These are phyloP conservation scores for Serendipita indica DNA, from an alignment of 768 basidiomycete species.

Conservation along the genomic window DNA sequence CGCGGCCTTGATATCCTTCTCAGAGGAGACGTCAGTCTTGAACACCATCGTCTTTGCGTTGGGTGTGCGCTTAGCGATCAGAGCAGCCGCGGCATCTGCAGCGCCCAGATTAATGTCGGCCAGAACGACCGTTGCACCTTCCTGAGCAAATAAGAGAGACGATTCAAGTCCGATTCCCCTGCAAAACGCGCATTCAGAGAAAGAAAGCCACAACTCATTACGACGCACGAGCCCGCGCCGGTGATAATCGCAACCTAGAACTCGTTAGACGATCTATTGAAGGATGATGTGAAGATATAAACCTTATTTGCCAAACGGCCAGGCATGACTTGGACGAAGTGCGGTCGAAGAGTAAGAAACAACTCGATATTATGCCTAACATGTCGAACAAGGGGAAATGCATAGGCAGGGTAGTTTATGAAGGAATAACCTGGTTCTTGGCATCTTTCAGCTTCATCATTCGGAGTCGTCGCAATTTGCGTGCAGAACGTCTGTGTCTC, in stretches of 20 bases:
- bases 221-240: slow-evolving; percentile 71
- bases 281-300: not conserved
- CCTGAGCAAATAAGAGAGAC: slow-evolving; percentile 84
- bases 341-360: not conserved
- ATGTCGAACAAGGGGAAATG: not conserved
- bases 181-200: slow-evolving; percentile 15
- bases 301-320: slow-evolving; percentile 59
- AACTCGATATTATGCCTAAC: not conserved
- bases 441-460: not conserved
- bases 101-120: slow-evolving; percentile 74
- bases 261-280: slow-evolving; percentile 15
- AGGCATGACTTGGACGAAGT: slow-evolving; percentile 35
- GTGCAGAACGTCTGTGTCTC: not conserved
- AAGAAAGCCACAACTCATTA: too few relatives aligned
- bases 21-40: slow-evolving; percentile 80
- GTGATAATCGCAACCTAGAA: slow-evolving; percentile 66
- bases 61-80: slow-evolving; percentile 52
- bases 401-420: not conserved
- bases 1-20: slow-evolving; percentile 66
- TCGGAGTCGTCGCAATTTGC: not conserved
- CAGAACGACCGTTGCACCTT: slow-evolving; percentile 82
- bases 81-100: slow-evolving; percentile 47
- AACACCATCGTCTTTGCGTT: slow-evolving; percentile 52
- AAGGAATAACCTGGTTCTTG: not conserved
- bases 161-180: slow-evolving; percentile 96